Evolutionary conservation across 108 stramenopile species (phyloP), one percentile per base, ranked within the genome.

Genomic region (Parmales sp.): DNA sequence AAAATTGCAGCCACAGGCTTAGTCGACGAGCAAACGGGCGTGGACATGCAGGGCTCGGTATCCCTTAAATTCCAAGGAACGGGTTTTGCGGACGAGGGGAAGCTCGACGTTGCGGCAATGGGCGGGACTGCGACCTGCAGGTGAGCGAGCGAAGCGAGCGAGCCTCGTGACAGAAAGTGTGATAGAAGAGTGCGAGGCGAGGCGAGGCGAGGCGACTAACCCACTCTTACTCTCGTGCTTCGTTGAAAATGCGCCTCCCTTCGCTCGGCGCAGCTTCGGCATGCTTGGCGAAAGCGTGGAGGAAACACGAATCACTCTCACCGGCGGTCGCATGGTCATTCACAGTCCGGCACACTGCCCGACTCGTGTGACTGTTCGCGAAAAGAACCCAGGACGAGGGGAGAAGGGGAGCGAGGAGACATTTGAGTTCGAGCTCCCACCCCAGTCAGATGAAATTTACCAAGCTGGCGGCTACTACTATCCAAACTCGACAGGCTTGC

Each of bases 401-500:
- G 81, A 16, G 51, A 78, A 29, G 65, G 69, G 18, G 66, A 49
- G n/a, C n/a, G n/a, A 7, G 43, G 65, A 31, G 60, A 50, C 26
- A 23, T 83, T 45, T 46, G 73, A 84, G 38, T 87, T 78, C 74
- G 78, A 82, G 22, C 25, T 87, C 28, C 86, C 86, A 8, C 70
- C 68, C 45, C 79, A 82, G 36, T 81, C 86, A 3, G 86, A 83
- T 37, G 74, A 77, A 37, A 75, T 80, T 39, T 67, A 67, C 8
- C 38, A 69, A 26, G 72, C 82, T 9, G 90, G 90, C 37, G 90
- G 86, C 1, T 92, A 73, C 68, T 70, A 82, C 51, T 92, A 88
- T 68, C 90, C 90, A 2, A 92, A 92, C 74, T 78, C 76, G 22
- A 74, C 79, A 9, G 90, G 90, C 0, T 87, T 92, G 23, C 67